phyloP scores from a whole-genome alignment of 257 asterid species.

The Voacanga thouarsii region DNA sequence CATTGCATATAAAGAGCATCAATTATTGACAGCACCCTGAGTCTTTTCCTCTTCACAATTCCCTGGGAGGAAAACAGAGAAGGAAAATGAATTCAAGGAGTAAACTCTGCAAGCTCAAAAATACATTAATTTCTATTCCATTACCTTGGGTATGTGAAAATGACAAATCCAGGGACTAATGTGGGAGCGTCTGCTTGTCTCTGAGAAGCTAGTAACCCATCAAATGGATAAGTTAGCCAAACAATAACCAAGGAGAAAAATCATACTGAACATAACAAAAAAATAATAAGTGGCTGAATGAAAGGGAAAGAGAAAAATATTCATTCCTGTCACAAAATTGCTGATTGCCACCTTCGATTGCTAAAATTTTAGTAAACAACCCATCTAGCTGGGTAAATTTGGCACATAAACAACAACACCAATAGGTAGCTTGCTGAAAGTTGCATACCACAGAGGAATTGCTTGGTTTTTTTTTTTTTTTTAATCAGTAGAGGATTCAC shows the following conservation, averaged over 20 bases:
- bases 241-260: slow-evolving; percentile 10
- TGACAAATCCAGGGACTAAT: slow-evolving; percentile 71
- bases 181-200: slow-evolving; percentile 28
- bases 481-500: not conserved
- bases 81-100: slow-evolving; percentile 12
- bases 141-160: slow-evolving; percentile 80
- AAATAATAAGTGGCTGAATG: not conserved
- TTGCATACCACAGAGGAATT: not conserved
- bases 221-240: slow-evolving; percentile 25
- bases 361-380: not conserved
- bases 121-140: slow-evolving; percentile 10
- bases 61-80: slow-evolving; percentile 48
- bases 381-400: not conserved
- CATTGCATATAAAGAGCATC: slow-evolving; percentile 53
- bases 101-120: not conserved
- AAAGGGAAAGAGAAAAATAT: slow-evolving; percentile 2
- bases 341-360: not conserved
- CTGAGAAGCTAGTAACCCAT: slow-evolving; percentile 38
- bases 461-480: no score
- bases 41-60: slow-evolving; percentile 45
- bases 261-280: slow-evolving; percentile 12
- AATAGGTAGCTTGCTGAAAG: not conserved
- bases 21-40: slow-evolving; percentile 49
- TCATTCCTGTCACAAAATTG: not conserved
- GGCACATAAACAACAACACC: not conserved